These are phyloP conservation scores for Protea cynaroides DNA, from an alignment of 164 flowering plant genomes.

Conservation along the genomic window DNA sequence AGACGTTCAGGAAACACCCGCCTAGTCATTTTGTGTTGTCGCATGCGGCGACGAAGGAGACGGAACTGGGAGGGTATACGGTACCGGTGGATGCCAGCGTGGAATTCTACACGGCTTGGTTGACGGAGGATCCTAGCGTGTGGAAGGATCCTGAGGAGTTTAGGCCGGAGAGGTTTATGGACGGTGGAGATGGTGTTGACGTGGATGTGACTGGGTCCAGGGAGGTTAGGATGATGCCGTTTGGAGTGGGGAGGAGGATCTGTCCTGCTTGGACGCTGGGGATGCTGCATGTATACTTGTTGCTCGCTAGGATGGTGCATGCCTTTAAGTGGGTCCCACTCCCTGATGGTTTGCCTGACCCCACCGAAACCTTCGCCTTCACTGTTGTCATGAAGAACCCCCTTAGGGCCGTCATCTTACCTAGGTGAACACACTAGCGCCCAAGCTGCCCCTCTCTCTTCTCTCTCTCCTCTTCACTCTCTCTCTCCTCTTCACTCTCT, in stretches of 20 bases:
- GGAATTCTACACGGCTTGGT: slow-evolving; percentile 79
- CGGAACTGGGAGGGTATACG: slow-evolving; percentile 67
- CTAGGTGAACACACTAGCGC: no score
- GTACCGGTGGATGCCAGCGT: slow-evolving; percentile 59
- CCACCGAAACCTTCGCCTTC: slow-evolving; percentile 79
- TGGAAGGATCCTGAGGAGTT: slow-evolving; percentile 74
- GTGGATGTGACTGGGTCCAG: slow-evolving; percentile 74
- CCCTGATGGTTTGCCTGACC: slow-evolving; percentile 59
- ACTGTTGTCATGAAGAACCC: slow-evolving; percentile 92
- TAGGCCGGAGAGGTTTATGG: slow-evolving; percentile 79
- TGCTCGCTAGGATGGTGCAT: slow-evolving; percentile 83
- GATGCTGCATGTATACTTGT: slow-evolving; percentile 50
- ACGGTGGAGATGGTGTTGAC: slow-evolving; percentile 50
- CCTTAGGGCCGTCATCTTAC: slow-evolving; percentile 63
- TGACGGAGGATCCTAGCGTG: slow-evolving; percentile 61
- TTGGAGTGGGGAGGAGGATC: slow-evolving; percentile 82
- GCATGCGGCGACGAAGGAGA: slow-evolving; percentile 55
- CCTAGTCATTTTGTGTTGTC: slow-evolving; percentile 81
- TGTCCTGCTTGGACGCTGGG: slow-evolving; percentile 81
- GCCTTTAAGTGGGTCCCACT: slow-evolving; percentile 67
- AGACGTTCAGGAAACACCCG: slow-evolving; percentile 82
- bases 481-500: no score
- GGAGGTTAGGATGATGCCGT: slow-evolving; percentile 76
- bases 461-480: no score
- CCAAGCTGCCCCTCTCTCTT: no score